Base-by-base conservation (phyloP, 768 basidiomycete genomes). In the Lyophyllum atratum region DNA sequence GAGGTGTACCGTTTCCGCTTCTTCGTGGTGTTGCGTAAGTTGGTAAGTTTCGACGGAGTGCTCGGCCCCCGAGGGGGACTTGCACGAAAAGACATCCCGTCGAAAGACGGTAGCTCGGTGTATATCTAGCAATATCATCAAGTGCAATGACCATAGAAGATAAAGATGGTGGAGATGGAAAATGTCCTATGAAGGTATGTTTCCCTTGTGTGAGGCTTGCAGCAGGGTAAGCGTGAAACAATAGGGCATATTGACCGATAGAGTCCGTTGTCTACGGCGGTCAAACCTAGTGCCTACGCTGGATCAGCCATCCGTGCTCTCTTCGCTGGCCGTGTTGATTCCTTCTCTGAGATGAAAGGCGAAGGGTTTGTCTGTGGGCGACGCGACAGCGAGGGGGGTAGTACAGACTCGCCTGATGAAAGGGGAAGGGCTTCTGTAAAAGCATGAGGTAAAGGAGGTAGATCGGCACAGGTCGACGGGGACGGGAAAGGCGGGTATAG, bases 361-460 rank as follows among this genome's bases (percentile, higher is more conserved):
- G 33, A 10, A 5, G 24, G 2, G 19, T 11, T 26, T 24, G 8
- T 3, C 22, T 43, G 59, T 10, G 51, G 42, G 31, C 31, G 59
- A 21, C 59, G 49, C 4, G 54, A 45, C 19, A 52, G 33, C 26
- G 54, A 52, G 11, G 50, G 14, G 1, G 59, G 47, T 5, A 56
- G 40, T 40, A 37, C 42, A 10, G 10, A 5, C n/a, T 33, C 45
- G 49, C 47, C 50, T 39, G 19, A 37, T 25, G 22, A 40, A 49
- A n/a, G 54, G 44, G 39, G 46, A 28, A 17, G 49, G 48, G 31
- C 31, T 49, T 49, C 48, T 34, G 25, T 28, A 12, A 40, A 31
- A 15, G 49, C 43, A 1, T 28, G 39, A 34, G 59, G 59, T 39
- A 60, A 31, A 22, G 47, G 42, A 22, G 51, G 59, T 22, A 54